A percentile compares a stretch with the other conserved stretches of the same genome.
Evolutionary conservation across 257 asterid genomes (phyloP).

Genomic region (Capsicum pubescens): DNA sequence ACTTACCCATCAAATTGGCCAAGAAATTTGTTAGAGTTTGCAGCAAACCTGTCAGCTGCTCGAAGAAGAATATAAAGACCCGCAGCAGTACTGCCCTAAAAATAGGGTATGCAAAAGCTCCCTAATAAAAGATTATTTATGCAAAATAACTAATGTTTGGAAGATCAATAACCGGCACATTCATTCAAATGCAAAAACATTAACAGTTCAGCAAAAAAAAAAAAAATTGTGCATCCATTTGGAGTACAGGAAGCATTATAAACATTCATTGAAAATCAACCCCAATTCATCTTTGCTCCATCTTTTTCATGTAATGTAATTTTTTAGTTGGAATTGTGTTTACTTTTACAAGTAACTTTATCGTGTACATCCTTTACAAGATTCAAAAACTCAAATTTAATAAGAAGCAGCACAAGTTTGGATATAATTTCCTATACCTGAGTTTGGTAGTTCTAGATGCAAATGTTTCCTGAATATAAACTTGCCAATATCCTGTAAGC

Average conservation of each 20-base stretch:
- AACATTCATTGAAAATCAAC: constrained; percentile 12
- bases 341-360: neutral
- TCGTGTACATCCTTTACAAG: neutral
- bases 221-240: too few species aligned
- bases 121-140: too few species aligned
- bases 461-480: constrained; percentile 69
- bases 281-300: neutral
- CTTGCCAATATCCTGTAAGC: constrained; percentile 70
- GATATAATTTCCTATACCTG: constrained; percentile 50
- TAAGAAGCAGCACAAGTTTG: neutral
- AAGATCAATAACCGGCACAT: too few species aligned
- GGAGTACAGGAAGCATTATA: neutral
- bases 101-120: too few species aligned
- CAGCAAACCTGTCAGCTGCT: too few species aligned
- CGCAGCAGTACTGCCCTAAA: too few species aligned
- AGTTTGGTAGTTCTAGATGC: constrained; percentile 76
- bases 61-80: too few species aligned
- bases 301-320: neutral
- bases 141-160: too few species aligned
- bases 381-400: constrained; percentile 7
- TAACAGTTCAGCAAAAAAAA: too few species aligned
- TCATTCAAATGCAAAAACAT: too few species aligned
- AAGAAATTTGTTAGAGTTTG: too few species aligned
- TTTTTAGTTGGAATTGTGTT: neutral
- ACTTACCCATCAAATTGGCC: too few species aligned